phyloP scores from a whole-genome alignment of 2,329 filamentous ascomycete genomes.

The Beauveria pseudobassiana region DNA sequence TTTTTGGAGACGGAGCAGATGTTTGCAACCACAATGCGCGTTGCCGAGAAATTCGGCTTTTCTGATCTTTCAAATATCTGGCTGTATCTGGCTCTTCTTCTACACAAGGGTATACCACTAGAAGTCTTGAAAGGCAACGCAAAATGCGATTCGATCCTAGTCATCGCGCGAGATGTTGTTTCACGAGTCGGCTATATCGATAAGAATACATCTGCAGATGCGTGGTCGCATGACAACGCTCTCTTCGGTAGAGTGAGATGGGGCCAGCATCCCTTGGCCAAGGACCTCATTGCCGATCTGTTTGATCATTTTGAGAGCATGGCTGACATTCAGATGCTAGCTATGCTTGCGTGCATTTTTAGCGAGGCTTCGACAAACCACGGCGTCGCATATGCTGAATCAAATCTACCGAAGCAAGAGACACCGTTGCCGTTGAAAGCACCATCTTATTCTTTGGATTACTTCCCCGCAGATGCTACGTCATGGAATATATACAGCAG shows the following conservation, averaged over 20 bases:
- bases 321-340: constrained; percentile 62
- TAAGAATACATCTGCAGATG: constrained; percentile 11
- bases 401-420: constrained; percentile 49
- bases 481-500: constrained; percentile 45
- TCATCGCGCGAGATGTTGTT: constrained; percentile 59
- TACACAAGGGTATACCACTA: constrained; percentile 69
- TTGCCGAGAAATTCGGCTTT: constrained; percentile 65
- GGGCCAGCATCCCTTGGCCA: constrained; percentile 58
- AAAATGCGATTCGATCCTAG: constrained; percentile 52
- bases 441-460: constrained; percentile 58
- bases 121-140: constrained; percentile 51
- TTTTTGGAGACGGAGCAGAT: constrained; percentile 74
- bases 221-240: constrained; percentile 10
- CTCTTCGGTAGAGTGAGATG: constrained; percentile 58
- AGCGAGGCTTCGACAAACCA: constrained; percentile 51
- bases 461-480: constrained; percentile 52
- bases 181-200: constrained; percentile 28
- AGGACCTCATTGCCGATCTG: constrained; percentile 52
- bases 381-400: constrained; percentile 49
- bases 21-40: constrained; percentile 80
- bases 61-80: constrained; percentile 73
- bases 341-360: constrained; percentile 65
- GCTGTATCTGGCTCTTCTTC: constrained; percentile 69
- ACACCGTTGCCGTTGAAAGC: constrained; percentile 59
- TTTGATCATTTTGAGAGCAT: constrained; percentile 56